These are phyloP conservation scores for Sporothrix mexicana DNA, from an alignment of 2,329 filamentous ascomycete genomes.

Conservation along the genomic window DNA sequence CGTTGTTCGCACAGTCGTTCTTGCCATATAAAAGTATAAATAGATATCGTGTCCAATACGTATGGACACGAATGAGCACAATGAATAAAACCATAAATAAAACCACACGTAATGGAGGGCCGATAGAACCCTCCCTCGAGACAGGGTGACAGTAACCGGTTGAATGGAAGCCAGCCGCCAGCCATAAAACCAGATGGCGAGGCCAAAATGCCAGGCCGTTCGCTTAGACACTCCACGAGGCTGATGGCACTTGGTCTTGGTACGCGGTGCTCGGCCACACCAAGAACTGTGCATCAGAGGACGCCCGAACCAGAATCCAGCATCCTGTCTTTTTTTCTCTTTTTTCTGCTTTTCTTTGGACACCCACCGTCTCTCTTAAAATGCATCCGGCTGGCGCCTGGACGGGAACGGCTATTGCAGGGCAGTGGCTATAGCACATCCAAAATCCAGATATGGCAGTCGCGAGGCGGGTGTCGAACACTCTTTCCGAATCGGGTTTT, in stretches of 20 bases:
- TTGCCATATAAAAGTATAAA: slow-evolving; percentile 1
- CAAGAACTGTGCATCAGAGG: slow-evolving; percentile 16
- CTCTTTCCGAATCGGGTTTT: neutral
- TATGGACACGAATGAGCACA: neutral
- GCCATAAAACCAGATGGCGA: neutral
- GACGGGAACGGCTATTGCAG: slow-evolving; percentile 18
- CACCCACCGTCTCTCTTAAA: neutral
- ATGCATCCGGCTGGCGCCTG: slow-evolving; percentile 15
- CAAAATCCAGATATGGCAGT: neutral
- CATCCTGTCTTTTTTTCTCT: neutral
- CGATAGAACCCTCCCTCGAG: slow-evolving; percentile 1
- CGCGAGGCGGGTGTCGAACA: neutral
- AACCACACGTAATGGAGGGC: slow-evolving; percentile 11
- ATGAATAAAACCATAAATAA: neutral
- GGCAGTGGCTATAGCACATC: neutral
- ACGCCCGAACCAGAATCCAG: slow-evolving; percentile 8
- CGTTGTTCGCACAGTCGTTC: neutral
- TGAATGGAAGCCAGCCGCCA: slow-evolving; percentile 27
- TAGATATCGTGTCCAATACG: neutral
- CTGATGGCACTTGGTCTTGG: slow-evolving; percentile 29
- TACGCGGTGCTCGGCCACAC: slow-evolving; percentile 12
- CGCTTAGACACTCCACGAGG: slow-evolving; percentile 29
- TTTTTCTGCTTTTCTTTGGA: neutral
- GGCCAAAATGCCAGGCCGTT: slow-evolving; percentile 8
- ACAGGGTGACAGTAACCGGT: slow-evolving; percentile 27